Evolutionary conservation across 371 early-diverging fungal species (phyloP).

Genomic region (Smittium culicis): DNA sequence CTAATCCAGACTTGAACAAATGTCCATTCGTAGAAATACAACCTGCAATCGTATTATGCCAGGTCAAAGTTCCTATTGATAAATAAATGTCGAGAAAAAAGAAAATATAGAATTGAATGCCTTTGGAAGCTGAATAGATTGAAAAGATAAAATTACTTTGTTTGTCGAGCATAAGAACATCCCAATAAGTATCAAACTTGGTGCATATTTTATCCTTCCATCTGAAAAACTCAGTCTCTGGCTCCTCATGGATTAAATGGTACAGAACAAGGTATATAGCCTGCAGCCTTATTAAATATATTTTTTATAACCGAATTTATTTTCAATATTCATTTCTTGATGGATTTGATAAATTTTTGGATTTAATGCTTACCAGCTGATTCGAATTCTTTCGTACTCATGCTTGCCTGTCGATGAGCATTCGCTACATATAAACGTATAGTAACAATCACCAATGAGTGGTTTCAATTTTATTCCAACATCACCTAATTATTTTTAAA

Average conservation of each 20-base stretch:
- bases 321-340: no score
- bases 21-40: slow-evolving; percentile 59
- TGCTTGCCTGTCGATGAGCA: not conserved
- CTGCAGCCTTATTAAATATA: slow-evolving; percentile 33
- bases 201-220: slow-evolving; percentile 72
- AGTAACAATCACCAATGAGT: slow-evolving; percentile 10
- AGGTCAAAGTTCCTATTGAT: slow-evolving; percentile 35
- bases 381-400: not conserved
- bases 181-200: slow-evolving; percentile 64
- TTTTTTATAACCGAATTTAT: not conserved
- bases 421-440: not conserved
- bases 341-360: no score
- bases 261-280: slow-evolving; percentile 61
- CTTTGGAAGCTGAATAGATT: no score
- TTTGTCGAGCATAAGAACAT: slow-evolving; percentile 47
- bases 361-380: no score
- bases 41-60: slow-evolving; percentile 67
- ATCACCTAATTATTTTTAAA: no score
- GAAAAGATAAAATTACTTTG: slow-evolving; percentile 26
- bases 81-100: not conserved
- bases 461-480: no score
- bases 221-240: slow-evolving; percentile 51
- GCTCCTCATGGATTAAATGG: slow-evolving; percentile 43
- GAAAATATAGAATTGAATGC: no score
- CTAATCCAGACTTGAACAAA: slow-evolving; percentile 62